Conservation (phyloP, 345 rosid genomes). For the Psidium guajava region DNA sequence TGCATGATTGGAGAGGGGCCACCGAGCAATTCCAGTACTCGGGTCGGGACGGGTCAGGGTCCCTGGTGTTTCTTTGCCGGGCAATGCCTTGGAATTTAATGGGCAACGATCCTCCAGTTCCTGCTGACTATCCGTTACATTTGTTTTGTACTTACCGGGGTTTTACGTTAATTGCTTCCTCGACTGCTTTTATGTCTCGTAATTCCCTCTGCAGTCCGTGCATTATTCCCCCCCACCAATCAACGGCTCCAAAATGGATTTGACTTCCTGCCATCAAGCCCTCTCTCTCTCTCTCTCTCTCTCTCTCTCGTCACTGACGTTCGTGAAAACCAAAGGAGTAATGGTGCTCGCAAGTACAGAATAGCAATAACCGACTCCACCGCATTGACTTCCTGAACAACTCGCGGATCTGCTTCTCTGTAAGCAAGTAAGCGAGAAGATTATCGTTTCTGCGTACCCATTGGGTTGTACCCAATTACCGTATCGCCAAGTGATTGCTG, state of each 20-base stretch:
- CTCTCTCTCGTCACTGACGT: too few species aligned
- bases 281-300: too few species aligned
- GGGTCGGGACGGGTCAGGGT: too few species aligned
- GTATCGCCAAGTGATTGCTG: too few species aligned
- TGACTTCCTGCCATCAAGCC: background rate
- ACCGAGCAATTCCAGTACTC: background rate
- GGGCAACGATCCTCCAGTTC: background rate
- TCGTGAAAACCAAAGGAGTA: too few species aligned
- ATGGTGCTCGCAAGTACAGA: too few species aligned
- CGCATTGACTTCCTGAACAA: too few species aligned
- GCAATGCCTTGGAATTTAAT: background rate
- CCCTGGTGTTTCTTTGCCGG: background rate
- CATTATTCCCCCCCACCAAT: background rate
- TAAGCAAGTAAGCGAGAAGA: too few species aligned
- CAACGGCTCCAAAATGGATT: background rate
- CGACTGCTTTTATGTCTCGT: background rate
- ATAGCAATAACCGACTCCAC: too few species aligned
- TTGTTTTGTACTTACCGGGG: background rate
- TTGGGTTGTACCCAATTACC: too few species aligned
- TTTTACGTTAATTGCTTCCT: background rate
- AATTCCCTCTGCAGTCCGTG: background rate
- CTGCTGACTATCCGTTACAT: background rate
- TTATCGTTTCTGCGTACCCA: too few species aligned
- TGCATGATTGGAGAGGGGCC: background rate
- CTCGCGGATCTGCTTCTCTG: too few species aligned